A percentile compares a stretch with the other conserved stretches of the same genome.
Conservation (phyloP, 1,284 basidiomycete genomes). For the Ceratobasidium sp. region DNA sequence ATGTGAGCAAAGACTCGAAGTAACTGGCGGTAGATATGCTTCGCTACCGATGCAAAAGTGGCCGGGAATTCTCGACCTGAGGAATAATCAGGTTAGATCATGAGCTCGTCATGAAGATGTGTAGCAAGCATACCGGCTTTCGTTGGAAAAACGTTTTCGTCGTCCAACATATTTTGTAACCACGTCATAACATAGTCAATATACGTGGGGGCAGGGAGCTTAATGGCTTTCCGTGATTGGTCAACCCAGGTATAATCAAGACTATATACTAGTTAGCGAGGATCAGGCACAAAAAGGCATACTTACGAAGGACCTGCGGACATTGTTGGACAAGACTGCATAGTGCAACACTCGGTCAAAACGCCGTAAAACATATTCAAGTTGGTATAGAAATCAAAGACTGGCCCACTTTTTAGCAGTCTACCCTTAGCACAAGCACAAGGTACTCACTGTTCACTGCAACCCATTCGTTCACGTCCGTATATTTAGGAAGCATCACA, state of each 20-base stretch:
- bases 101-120: not conserved
- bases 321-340: constrained; percentile 92
- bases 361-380: constrained; percentile 98
- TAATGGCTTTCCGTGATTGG: constrained; percentile 91
- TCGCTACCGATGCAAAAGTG: constrained; percentile 90
- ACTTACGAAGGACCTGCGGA: constrained; percentile 87
- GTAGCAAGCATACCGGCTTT: constrained; percentile 77
- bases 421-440: not conserved
- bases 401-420: constrained; percentile 57
- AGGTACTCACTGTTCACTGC: constrained; percentile 39
- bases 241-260: constrained; percentile 99
- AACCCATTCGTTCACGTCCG: constrained; percentile 98
- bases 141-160: constrained; percentile 94
- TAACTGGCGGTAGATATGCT: constrained; percentile 96
- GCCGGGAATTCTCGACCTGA: constrained; percentile 90
- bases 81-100: not conserved
- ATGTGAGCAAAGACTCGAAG: constrained; percentile 98
- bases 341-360: constrained; percentile 93
- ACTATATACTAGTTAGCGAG: constrained; percentile 57
- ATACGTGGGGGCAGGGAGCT: constrained; percentile 95
- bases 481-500: constrained; percentile 96
- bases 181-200: constrained; percentile 99
- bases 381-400: constrained; percentile 96
- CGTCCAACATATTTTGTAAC: constrained; percentile 93
- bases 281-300: constrained; percentile 4